phyloP scores from a whole-genome alignment of 2,329 filamentous ascomycete genomes.

The Piedraia hortae region DNA sequence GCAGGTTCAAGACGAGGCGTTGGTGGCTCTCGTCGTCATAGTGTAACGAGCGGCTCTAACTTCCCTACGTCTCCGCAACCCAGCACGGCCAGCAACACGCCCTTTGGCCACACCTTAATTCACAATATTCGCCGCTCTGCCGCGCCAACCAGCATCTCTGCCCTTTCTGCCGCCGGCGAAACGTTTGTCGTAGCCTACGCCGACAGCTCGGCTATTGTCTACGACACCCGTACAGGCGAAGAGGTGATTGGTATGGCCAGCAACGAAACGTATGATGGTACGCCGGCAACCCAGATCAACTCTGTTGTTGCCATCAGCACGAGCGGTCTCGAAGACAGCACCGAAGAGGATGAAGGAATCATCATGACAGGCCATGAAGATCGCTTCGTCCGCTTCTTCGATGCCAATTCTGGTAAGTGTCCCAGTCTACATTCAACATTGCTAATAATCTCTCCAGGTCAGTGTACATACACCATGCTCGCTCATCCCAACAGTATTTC shows the following conservation, averaged over 20 bases:
- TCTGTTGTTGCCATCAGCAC: conserved; percentile 56
- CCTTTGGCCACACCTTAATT: conserved; percentile 67
- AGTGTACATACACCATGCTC: conserved; percentile 98
- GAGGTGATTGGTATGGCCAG: conserved; percentile 84
- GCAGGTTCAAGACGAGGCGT: conserved; percentile 38
- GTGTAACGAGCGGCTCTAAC: conserved; percentile 77
- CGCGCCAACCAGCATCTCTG: conserved; percentile 17
- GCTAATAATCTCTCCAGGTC: conserved; percentile 29
- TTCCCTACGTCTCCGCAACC: conserved; percentile 80
- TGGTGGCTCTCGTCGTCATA: conserved; percentile 60
- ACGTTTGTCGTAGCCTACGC: conserved; percentile 82
- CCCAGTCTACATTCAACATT: neutral
- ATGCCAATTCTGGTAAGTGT: conserved; percentile 84
- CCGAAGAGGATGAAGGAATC: conserved; percentile 47
- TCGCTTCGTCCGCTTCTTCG: conserved; percentile 85
- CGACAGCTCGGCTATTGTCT: conserved; percentile 72
- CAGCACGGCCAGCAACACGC: conserved; percentile 55
- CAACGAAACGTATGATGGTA: conserved; percentile 76
- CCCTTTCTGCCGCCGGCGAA: conserved; percentile 69
- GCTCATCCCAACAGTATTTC: conserved; percentile 87
- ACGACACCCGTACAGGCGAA: conserved; percentile 75
- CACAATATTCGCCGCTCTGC: conserved; percentile 56
- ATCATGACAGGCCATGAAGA: conserved; percentile 95
- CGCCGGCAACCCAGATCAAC: conserved; percentile 60
- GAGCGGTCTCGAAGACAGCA: conserved; percentile 41